A percentile compares a stretch with the other conserved stretches of the same genome.
phyloP scores from a whole-genome alignment of 2,329 filamentous ascomycete species.

The Graphilbum sp. region DNA sequence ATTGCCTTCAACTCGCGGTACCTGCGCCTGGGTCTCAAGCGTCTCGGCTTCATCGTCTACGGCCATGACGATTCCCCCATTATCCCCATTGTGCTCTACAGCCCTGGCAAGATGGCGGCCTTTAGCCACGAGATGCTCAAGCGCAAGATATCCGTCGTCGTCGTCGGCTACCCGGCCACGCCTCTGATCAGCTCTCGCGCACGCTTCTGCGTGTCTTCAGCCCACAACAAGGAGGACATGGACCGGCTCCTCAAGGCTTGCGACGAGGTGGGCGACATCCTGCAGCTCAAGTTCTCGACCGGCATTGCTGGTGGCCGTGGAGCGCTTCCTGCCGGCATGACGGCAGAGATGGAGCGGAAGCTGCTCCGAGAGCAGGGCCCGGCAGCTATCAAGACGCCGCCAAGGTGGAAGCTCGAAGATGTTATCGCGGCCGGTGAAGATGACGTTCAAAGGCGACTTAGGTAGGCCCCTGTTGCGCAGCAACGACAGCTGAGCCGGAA shows the following conservation, averaged over 20 bases:
- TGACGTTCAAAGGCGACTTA: conserved; percentile 14
- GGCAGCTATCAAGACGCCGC: conserved; percentile 57
- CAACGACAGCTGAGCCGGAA: conserved; percentile 2
- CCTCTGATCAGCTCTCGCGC: conserved; percentile 88
- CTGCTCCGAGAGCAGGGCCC: conserved; percentile 46
- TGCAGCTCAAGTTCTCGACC: conserved; percentile 95
- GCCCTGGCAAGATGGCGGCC: conserved; percentile 96
- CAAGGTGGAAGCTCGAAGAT: conserved; percentile 73
- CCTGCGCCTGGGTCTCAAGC: conserved; percentile 91
- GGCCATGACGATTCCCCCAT: conserved; percentile 97
- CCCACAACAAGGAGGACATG: conserved; percentile 96
- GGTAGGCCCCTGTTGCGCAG: conserved; percentile 11
- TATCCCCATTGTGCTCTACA: conserved; percentile 84
- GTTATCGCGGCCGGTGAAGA: conserved; percentile 42
- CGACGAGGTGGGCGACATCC: conserved; percentile 77
- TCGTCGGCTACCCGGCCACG: conserved; percentile 93
- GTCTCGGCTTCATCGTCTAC: conserved; percentile 90
- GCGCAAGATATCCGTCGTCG: conserved; percentile 92
- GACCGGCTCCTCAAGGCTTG: conserved; percentile 80
- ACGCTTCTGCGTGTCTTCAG: conserved; percentile 87
- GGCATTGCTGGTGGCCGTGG: conserved; percentile 80
- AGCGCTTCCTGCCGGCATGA: conserved; percentile 55
- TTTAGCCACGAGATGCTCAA: conserved; percentile 98
- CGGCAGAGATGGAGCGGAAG: conserved; percentile 55
- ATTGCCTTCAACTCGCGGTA: conserved; percentile 98